Percentiles rank a stretch among this genome's conserved stretches.
These are phyloP conservation scores for Podospora australis DNA, from an alignment of 495 filamentous ascomycete genomes.

Conservation along the genomic window DNA sequence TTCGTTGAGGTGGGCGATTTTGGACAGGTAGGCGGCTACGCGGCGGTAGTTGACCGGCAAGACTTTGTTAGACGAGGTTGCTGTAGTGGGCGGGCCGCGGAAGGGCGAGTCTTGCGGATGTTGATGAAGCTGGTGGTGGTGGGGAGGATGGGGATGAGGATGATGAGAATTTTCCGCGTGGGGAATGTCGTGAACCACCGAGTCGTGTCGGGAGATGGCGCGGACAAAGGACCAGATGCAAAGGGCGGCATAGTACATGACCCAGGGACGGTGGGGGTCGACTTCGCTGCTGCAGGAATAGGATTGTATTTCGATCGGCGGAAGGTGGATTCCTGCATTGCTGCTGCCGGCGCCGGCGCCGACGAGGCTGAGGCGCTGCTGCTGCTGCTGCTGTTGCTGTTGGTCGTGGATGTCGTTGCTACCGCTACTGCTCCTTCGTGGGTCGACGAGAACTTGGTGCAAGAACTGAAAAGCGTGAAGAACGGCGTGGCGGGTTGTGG, in stretches of 20 bases:
- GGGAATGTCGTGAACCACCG: no score
- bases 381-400: no score
- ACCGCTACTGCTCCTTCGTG: slow-evolving; percentile 19
- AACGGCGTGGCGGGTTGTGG: slow-evolving; percentile 79
- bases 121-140: slow-evolving; percentile 17
- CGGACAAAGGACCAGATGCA: slow-evolving; percentile 92
- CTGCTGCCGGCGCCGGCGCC: no score
- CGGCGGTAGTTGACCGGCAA: slow-evolving; percentile 25
- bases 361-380: slow-evolving; percentile 14
- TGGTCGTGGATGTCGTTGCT: slow-evolving; percentile 28
- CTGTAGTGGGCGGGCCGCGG: slow-evolving; percentile 16
- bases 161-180: no score
- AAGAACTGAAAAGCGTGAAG: slow-evolving; percentile 89
- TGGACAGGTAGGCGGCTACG: slow-evolving; percentile 36
- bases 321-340: slow-evolving; percentile 25
- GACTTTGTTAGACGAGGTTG: no score
- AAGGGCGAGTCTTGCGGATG: slow-evolving; percentile 4
- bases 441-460: slow-evolving; percentile 63
- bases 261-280: slow-evolving; percentile 90
- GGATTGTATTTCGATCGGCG: slow-evolving; percentile 26
- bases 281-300: slow-evolving; percentile 84
- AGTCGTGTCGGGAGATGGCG: slow-evolving; percentile 60
- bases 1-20: slow-evolving; percentile 31
- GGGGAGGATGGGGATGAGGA: no score
- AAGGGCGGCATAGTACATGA: slow-evolving; percentile 86